These are phyloP conservation scores for Bolboschoenus planiculmis DNA, from an alignment of 176 grass and related monocot species.

Conservation along the genomic window DNA sequence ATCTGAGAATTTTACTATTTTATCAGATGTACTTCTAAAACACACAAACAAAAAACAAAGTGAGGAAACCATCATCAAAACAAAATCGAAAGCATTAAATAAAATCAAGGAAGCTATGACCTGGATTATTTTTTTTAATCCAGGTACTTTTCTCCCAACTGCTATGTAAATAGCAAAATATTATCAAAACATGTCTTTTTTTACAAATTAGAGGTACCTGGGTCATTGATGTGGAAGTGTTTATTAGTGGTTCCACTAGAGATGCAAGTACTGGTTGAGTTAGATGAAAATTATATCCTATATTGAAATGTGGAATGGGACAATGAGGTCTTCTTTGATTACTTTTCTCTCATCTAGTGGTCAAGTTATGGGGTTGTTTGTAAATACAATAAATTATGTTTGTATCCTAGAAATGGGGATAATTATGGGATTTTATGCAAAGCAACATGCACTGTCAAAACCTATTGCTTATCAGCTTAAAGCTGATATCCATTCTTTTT, in stretches of 20 bases:
- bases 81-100: background rate
- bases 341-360: background rate
- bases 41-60: background rate
- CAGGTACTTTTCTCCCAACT: background rate
- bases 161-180: background rate
- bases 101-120: background rate
- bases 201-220: background rate
- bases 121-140: background rate
- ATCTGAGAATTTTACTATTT: background rate
- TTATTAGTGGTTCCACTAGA: background rate
- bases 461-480: background rate
- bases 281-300: background rate
- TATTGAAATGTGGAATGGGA: background rate
- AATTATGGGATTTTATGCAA: background rate
- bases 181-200: background rate
- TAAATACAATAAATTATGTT: slow-evolving; percentile 4
- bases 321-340: background rate
- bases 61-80: background rate
- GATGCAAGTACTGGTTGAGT: background rate
- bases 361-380: background rate
- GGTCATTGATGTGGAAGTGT: background rate
- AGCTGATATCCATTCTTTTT: background rate
- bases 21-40: background rate
- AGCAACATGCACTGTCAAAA: background rate
- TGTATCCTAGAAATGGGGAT: background rate